Conservation (phyloP, 306 rosid species). For the Cicer yamashitae region DNA sequence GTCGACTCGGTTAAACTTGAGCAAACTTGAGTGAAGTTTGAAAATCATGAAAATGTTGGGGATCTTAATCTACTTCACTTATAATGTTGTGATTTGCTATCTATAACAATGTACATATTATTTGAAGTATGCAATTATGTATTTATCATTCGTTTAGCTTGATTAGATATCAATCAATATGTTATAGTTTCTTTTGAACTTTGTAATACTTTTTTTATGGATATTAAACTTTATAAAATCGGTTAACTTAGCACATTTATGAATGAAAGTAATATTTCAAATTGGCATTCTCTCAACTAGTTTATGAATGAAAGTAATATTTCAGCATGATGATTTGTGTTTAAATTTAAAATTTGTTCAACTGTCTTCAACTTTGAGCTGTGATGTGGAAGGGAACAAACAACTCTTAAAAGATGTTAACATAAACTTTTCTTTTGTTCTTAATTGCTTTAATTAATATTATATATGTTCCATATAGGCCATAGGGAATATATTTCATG, state of each 20-base stretch:
- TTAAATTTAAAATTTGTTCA: background rate
- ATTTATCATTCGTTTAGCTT: background rate
- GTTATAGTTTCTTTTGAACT: too few relatives aligned
- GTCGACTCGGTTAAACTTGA: too few relatives aligned
- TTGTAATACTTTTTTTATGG: too few relatives aligned
- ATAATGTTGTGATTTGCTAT: background rate
- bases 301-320: too few relatives aligned
- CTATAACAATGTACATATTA: background rate
- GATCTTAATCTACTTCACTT: conserved; percentile 14
- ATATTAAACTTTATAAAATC: background rate
- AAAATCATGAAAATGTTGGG: background rate
- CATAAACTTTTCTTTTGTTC: conserved; percentile 4
- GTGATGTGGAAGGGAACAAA: conserved; percentile 1
- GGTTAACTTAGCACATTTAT: background rate
- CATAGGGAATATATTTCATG: background rate
- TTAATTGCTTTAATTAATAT: background rate
- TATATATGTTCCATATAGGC: background rate
- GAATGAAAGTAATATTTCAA: background rate
- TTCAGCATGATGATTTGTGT: background rate
- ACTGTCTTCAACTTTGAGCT: background rate
- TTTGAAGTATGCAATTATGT: background rate
- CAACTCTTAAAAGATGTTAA: background rate
- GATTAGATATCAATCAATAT: background rate
- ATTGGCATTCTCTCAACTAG: background rate
- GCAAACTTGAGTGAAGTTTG: background rate